Evolutionary conservation across 306 rosid genomes (phyloP).

Genomic region (Geum urbanum): DNA sequence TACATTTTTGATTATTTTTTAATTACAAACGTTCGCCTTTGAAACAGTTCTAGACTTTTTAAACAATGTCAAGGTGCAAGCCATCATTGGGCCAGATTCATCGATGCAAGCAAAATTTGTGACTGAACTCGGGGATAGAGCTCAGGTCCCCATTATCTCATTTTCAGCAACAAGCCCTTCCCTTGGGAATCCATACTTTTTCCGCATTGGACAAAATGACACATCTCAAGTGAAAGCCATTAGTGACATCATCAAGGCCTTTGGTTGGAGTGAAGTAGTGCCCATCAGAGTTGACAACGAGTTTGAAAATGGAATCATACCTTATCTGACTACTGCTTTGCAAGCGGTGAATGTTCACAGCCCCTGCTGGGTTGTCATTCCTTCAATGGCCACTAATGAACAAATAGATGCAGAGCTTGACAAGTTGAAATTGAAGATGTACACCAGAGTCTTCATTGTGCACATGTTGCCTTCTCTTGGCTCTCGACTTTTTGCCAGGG

Average conservation of each 20-base stretch:
- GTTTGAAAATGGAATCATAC: constrained; percentile 44
- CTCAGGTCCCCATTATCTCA: constrained; percentile 44
- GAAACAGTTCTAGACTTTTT: constrained; percentile 31
- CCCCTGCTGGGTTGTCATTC: constrained; percentile 36
- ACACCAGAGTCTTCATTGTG: constrained; percentile 49
- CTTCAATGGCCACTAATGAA: constrained; percentile 29
- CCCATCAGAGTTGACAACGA: constrained; percentile 43
- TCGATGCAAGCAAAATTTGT: constrained; percentile 48
- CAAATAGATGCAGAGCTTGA: constrained; percentile 38
- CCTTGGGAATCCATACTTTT: constrained; percentile 43
- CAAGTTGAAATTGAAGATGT: constrained; percentile 37
- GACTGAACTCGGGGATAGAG: constrained; percentile 41
- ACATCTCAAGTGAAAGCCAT: constrained; percentile 42
- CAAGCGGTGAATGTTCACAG: constrained; percentile 29
- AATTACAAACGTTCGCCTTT: not conserved
- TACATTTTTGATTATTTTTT: not conserved
- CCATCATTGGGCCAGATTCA: constrained; percentile 47
- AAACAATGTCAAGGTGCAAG: constrained; percentile 27
- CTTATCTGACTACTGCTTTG: constrained; percentile 38
- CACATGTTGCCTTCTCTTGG: constrained; percentile 41
- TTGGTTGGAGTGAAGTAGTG: constrained; percentile 46
- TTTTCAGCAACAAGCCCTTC: constrained; percentile 57
- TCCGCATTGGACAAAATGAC: constrained; percentile 41
- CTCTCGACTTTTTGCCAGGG: constrained; percentile 33
- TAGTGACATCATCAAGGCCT: constrained; percentile 30